Percentiles rank a stretch among this genome's conserved stretches.
Evolutionary conservation across 805 yeast genomes (phyloP).

Genomic region (Millerozyma miso): DNA sequence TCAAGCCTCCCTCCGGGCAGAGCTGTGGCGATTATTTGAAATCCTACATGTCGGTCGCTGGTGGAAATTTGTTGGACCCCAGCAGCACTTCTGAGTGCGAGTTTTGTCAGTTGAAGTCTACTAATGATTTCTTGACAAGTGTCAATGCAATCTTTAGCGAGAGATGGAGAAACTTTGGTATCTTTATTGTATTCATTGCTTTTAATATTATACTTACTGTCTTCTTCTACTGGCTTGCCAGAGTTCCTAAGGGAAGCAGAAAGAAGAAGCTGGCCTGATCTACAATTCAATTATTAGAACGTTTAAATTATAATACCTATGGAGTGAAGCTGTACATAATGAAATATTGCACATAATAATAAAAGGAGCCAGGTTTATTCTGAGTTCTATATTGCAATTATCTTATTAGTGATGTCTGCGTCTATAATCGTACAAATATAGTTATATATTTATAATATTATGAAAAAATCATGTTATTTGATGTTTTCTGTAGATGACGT

Average conservation of each 20-base stretch:
- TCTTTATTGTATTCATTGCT: constrained; percentile 36
- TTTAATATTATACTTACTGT: constrained; percentile 30
- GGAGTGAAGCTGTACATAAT: too few species aligned
- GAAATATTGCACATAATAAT: too few species aligned
- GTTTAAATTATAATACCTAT: too few species aligned
- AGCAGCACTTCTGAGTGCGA: constrained; percentile 50
- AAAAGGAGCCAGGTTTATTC: too few species aligned
- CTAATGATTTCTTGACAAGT: constrained; percentile 55
- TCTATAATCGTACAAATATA: too few species aligned
- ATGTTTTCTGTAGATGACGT: background rate
- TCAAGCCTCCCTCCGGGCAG: constrained; percentile 19
- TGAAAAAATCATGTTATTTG: background rate
- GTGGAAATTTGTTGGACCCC: constrained; percentile 46
- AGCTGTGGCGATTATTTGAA: constrained; percentile 20
- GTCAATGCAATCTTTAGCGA: constrained; percentile 43
- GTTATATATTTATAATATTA: too few species aligned
- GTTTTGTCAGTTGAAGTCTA: constrained; percentile 54
- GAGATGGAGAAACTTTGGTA: constrained; percentile 67
- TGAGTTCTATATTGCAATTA: too few species aligned
- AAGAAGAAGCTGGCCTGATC: too few species aligned
- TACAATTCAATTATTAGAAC: too few species aligned
- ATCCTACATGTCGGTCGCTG: constrained; percentile 29
- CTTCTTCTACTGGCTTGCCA: constrained; percentile 54
- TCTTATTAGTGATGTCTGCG: too few species aligned
- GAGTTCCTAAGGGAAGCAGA: constrained; percentile 67